Evolutionary conservation across 306 rosid species (phyloP), one percentile per base, ranked within the genome.

Genomic region (Abrus precatorius): DNA sequence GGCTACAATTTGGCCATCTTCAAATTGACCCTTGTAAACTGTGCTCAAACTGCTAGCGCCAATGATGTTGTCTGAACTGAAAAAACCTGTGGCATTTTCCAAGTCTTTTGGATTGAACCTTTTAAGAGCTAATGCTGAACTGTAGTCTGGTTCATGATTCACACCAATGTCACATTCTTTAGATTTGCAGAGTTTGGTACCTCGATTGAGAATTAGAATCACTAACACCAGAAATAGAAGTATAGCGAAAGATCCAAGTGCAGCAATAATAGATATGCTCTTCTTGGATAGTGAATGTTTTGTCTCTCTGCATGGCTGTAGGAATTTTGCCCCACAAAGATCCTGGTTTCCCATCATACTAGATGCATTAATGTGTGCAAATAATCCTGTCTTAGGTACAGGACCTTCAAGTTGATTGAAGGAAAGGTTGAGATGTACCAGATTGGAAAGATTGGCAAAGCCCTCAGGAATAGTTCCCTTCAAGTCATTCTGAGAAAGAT

Each of bases 31-130:
- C 82, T 77, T 90, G 87, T 87, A 92, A 80, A 94, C 98, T 27
- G 91, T 94, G 90, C 98, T 94, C 92, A 92, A 84, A 75, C 79
- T 79, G 85, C 95, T 94, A 55, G 91, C 72, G 41, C 98, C 98
- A 11, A 94, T 82, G 81, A 92, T 70, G 47, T 83, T 85, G 59
- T 86, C 83, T 7, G 78, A 13, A 7, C 86, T 85, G 87, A 92
- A 94, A 80, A 72, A 86, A 52, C 66, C 77, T 5, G 96, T 90
- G 79, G 98, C 94, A 76, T 53, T 82, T 77, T 92, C 97, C 66
- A 94, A 67, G 66, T 89, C 94, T 49, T 77, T 86, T 65, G 80
- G 83, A 27, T 56, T 78, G 83, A 84, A 92, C 89, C 98, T 89
- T 84, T 81, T 81, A 70, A 92, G 96, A 55, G 90, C 40, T 85